phyloP scores from a whole-genome alignment of 2,329 filamentous ascomycete genomes.

The Hortaea werneckii region DNA sequence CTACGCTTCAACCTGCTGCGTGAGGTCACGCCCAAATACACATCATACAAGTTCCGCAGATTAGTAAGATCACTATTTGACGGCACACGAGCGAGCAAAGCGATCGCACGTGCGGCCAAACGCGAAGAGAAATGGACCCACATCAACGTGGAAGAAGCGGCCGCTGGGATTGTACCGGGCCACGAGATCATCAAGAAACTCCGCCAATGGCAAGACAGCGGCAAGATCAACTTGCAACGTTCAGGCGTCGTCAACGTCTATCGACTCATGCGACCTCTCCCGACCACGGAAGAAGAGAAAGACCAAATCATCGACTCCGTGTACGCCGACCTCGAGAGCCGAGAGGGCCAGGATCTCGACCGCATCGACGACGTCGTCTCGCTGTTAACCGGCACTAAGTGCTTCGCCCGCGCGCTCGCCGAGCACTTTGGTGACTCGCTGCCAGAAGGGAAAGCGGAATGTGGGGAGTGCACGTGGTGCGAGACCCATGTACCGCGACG shows the following conservation, averaged over 20 bases:
- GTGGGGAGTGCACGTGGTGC: slow-evolving; percentile 43
- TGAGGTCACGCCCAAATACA: slow-evolving; percentile 48
- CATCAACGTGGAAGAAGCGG: slow-evolving; percentile 40
- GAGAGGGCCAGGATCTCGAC: slow-evolving; percentile 45
- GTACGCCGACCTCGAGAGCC: slow-evolving; percentile 40
- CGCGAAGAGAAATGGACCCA: slow-evolving; percentile 31
- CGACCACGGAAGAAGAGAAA: slow-evolving; percentile 33
- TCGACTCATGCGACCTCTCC: slow-evolving; percentile 39
- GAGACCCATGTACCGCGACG: slow-evolving; percentile 24
- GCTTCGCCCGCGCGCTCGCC: slow-evolving; percentile 44
- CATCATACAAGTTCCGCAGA: slow-evolving; percentile 42
- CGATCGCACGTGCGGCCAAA: neutral
- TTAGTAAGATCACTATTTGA: slow-evolving; percentile 1
- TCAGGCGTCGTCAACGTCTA: slow-evolving; percentile 46
- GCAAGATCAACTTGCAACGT: slow-evolving; percentile 42
- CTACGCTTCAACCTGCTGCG: slow-evolving; percentile 48
- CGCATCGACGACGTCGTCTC: slow-evolving; percentile 42
- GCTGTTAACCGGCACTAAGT: slow-evolving; percentile 44
- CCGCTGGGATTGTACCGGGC: slow-evolving; percentile 29
- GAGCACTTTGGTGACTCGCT: slow-evolving; percentile 49
- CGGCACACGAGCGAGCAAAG: neutral
- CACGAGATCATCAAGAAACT: slow-evolving; percentile 45
- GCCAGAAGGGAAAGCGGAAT: slow-evolving; percentile 34
- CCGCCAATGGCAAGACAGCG: slow-evolving; percentile 42
- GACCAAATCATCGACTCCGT: slow-evolving; percentile 38